Evolutionary conservation across 768 basidiomycete species (phyloP), one percentile per base, ranked within the genome.

Genomic region (Austroboletus festivus): DNA sequence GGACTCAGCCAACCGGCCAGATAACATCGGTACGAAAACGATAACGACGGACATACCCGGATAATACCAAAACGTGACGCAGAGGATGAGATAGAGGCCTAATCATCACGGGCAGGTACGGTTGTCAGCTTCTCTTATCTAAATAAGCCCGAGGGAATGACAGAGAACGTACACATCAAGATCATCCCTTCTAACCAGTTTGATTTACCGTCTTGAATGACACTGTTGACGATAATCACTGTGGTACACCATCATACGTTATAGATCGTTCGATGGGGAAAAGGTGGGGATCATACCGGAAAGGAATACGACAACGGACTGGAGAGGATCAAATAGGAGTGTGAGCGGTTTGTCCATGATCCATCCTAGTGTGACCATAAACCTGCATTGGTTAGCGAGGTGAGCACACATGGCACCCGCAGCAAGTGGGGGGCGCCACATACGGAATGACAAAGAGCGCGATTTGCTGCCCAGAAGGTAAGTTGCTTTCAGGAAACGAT

Each of bases 161-260:
- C 5, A 15, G 16, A 12, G 12, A 15, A 57, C 72, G 41, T 54
- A 79, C 84, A 81, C 48, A 90, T 79, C n/a, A 91, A 74, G 47
- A 90, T 82, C 57, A 83, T 67, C 20, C 90, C 91, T 67, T 95
- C 93, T n/a, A 96, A 74, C 83, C 93, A 96, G 65, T 94, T 95
- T 23, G 85, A 89, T 61, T 82, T 87, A 12, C 92, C 92, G 56
- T 96, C 94, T 42, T 82, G 78, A 5, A 94, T 79, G 19, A 86
- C 83, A 59, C 89, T 90, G 60, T 87, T 89, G 67, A 95, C 89
- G 4, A 89, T 88, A 55, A 90, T 71, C 13, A 90, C 85, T 85
- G 48, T 3, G 16, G 35, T n/a, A 20, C 4, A n/a, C 11, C n/a
- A 16, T 39, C 28, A 10, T 5, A 8, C 2, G 28, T 51, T 45